Evolutionary conservation across 352 stramenopile species (phyloP).

Genomic region (Pythium oligandrum): DNA sequence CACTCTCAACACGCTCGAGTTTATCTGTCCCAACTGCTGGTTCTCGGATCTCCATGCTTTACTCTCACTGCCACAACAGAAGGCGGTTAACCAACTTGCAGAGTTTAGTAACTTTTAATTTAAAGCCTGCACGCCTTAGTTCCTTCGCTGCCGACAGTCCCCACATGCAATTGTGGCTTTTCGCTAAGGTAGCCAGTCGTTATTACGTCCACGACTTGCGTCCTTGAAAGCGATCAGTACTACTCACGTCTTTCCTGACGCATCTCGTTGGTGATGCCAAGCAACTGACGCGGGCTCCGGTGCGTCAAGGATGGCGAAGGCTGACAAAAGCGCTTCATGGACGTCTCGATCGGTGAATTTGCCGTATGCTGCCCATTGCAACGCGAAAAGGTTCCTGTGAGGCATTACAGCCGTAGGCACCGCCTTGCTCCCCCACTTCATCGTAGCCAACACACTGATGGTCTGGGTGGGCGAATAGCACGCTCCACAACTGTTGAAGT

Average conservation of each 20-base stretch:
- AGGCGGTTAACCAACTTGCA: no score
- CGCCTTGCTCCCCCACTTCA: slow-evolving; percentile 76
- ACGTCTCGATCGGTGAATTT: slow-evolving; percentile 69
- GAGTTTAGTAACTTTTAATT: slow-evolving; percentile 1
- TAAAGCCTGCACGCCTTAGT: slow-evolving; percentile 17
- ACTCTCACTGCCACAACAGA: no score
- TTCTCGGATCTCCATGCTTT: no score
- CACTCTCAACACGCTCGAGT: no score
- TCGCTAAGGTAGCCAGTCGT: slow-evolving; percentile 48
- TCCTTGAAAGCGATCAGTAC: slow-evolving; percentile 44
- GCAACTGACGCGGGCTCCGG: slow-evolving; percentile 71
- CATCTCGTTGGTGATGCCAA: slow-evolving; percentile 83
- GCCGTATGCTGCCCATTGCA: slow-evolving; percentile 42
- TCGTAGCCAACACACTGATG: slow-evolving; percentile 72
- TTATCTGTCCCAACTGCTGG: no score
- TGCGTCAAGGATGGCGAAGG: slow-evolving; percentile 74
- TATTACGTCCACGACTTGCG: slow-evolving; percentile 47
- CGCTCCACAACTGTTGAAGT: slow-evolving; percentile 32
- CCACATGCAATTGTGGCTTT: slow-evolving; percentile 26
- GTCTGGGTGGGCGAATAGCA: slow-evolving; percentile 68
- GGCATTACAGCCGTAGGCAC: slow-evolving; percentile 70
- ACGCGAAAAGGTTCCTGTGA: slow-evolving; percentile 67
- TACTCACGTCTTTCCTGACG: slow-evolving; percentile 64
- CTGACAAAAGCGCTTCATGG: slow-evolving; percentile 72
- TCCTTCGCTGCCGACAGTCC: slow-evolving; percentile 65